These are phyloP conservation scores for Rhinocladiella mackenziei DNA, from an alignment of 2,329 filamentous ascomycete genomes.

Conservation along the genomic window DNA sequence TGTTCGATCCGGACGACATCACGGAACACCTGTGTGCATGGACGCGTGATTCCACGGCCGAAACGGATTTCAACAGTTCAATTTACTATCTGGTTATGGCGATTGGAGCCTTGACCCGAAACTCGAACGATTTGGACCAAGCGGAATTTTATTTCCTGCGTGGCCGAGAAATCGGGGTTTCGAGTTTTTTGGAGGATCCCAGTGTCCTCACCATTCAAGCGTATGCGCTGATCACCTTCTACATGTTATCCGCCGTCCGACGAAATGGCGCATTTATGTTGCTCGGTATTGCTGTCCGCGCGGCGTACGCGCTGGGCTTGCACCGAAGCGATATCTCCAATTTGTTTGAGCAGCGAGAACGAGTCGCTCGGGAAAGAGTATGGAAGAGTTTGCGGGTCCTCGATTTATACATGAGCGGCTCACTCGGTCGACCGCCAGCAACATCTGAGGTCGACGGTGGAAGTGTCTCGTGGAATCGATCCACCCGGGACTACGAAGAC, in stretches of 20 bases:
- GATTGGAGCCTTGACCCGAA: conserved; percentile 41
- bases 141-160: conserved; percentile 48
- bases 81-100: conserved; percentile 52
- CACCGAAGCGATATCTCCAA: conserved; percentile 52
- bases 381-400: conserved; percentile 53
- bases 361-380: conserved; percentile 45
- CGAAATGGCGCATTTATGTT: conserved; percentile 53
- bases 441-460: conserved; percentile 48
- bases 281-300: conserved; percentile 50
- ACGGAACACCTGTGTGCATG: conserved; percentile 38
- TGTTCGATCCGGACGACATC: conserved; percentile 47
- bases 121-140: conserved; percentile 38
- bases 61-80: conserved; percentile 41
- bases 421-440: conserved; percentile 50
- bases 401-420: conserved; percentile 50
- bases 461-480: conserved; percentile 28
- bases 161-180: conserved; percentile 44
- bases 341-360: conserved; percentile 44
- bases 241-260: conserved; percentile 50
- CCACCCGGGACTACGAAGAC: conserved; percentile 34
- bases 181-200: conserved; percentile 47
- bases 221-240: conserved; percentile 50
- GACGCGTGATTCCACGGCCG: conserved; percentile 35
- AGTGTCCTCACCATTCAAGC: conserved; percentile 51
- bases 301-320: conserved; percentile 51